These are phyloP conservation scores for Symbiodinium natans DNA, from an alignment of 73 alveolate species.

Conservation along the genomic window DNA sequence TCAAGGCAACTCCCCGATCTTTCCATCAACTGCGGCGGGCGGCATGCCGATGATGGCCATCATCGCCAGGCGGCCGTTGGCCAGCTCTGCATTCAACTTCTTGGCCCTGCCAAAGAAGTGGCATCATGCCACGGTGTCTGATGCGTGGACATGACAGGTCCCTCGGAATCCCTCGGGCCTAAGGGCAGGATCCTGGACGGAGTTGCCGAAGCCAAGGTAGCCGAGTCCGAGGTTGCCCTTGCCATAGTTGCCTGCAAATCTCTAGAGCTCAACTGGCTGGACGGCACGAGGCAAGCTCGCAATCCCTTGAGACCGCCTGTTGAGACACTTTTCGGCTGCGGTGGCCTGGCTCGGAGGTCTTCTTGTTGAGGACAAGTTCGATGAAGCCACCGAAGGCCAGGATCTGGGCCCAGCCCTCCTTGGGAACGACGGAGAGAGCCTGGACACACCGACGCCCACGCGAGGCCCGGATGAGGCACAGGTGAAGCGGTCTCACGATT, in stretches of 20 bases:
- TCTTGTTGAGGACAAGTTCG: constrained; percentile 72
- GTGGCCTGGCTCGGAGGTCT: constrained; percentile 65
- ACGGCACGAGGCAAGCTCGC: background rate
- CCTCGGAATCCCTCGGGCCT: constrained; percentile 6
- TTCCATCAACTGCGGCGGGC: background rate
- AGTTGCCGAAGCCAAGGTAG: constrained; percentile 1
- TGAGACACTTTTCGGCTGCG: too few relatives aligned
- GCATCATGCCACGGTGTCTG: too few relatives aligned
- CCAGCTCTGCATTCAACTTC: constrained; percentile 23
- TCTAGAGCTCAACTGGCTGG: background rate
- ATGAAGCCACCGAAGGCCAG: constrained; percentile 67
- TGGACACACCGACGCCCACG: background rate
- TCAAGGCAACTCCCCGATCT: background rate
- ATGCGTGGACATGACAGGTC: too few relatives aligned
- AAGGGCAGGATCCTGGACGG: constrained; percentile 42
- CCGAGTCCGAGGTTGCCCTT: constrained; percentile 89
- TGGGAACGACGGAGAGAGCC: constrained; percentile 84
- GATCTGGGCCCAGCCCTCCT: constrained; percentile 90
- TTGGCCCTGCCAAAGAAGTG: too few relatives aligned
- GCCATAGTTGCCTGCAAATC: constrained; percentile 52
- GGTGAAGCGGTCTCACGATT: background rate
- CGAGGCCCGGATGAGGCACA: constrained; percentile 55
- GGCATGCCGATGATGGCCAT: constrained; percentile 22
- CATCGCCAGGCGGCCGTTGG: constrained; percentile 77
- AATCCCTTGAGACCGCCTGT: background rate